Percentiles rank a stretch among this genome's conserved stretches.
These are phyloP conservation scores for Diaporthe sp. DNA, from an alignment of 2,329 filamentous ascomycete genomes.

Conservation along the genomic window DNA sequence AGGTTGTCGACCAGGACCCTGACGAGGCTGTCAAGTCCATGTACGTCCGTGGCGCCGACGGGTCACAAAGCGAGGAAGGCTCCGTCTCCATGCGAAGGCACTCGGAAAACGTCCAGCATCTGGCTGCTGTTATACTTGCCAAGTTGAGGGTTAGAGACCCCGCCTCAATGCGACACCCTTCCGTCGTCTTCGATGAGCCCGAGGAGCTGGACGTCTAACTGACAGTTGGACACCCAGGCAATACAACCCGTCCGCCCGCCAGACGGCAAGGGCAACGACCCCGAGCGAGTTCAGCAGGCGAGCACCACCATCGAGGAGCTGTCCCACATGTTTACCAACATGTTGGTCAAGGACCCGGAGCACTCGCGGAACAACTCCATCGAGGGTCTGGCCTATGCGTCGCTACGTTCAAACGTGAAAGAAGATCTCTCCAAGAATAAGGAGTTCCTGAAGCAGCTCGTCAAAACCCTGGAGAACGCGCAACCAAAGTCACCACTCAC, in stretches of 20 bases:
- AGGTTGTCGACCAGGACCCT: constrained; percentile 81
- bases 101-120: constrained; percentile 71
- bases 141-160: constrained; percentile 72
- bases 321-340: constrained; percentile 73
- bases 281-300: constrained; percentile 62
- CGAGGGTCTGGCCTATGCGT: constrained; percentile 93
- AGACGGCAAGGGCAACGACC: constrained; percentile 53
- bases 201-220: constrained; percentile 59
- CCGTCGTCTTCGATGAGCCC: constrained; percentile 38
- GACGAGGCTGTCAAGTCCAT: constrained; percentile 66
- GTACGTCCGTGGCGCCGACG: constrained; percentile 63
- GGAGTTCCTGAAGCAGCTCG: constrained; percentile 77
- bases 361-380: constrained; percentile 78
- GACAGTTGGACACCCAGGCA: constrained; percentile 64
- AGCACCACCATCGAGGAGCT: constrained; percentile 76
- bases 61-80: constrained; percentile 68
- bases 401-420: constrained; percentile 87
- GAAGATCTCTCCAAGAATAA: constrained; percentile 81
- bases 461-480: constrained; percentile 72
- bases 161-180: constrained; percentile 43
- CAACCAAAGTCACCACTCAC: constrained; percentile 77
- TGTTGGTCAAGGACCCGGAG: constrained; percentile 72
- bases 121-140: constrained; percentile 81
- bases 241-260: constrained; percentile 60
- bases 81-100: constrained; percentile 73